Evolutionary conservation across 2,329 filamentous ascomycete species (phyloP).

Genomic region (Scortechinia acanthostroma): DNA sequence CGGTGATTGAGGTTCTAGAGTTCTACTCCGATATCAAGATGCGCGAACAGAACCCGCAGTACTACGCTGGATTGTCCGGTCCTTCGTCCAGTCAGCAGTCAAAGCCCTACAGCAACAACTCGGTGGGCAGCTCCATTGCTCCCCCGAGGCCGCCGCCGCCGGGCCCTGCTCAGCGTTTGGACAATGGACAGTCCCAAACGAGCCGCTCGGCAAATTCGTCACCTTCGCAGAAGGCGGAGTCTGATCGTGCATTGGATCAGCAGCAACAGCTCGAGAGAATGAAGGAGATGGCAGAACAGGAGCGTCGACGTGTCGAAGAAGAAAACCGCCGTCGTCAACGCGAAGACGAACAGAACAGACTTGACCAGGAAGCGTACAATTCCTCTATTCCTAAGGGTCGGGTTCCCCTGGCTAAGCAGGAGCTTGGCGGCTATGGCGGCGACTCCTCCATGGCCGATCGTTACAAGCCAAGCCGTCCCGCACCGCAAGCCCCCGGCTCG

Average conservation of each 20-base stretch:
- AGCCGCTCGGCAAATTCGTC: not conserved
- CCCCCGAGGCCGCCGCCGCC: not conserved
- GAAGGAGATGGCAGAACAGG: not conserved
- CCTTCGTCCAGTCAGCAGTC: not conserved
- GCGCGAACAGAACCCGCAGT: constrained; percentile 2
- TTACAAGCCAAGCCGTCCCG: constrained; percentile 11
- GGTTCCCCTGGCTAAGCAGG: constrained; percentile 77
- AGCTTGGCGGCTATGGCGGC: constrained; percentile 67
- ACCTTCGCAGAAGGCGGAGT: not conserved
- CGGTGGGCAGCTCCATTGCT: constrained; percentile 1
- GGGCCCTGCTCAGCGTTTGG: not conserved
- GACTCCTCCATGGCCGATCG: constrained; percentile 33
- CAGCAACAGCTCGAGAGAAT: not conserved
- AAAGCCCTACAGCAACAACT: not conserved
- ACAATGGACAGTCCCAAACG: not conserved
- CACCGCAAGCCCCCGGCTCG: constrained; percentile 22
- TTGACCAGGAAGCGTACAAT: constrained; percentile 83
- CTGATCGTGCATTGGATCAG: not conserved
- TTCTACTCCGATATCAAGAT: constrained; percentile 75
- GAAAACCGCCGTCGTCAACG: constrained; percentile 43
- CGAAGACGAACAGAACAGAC: constrained; percentile 59
- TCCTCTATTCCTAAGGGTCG: constrained; percentile 78
- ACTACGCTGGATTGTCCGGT: not conserved
- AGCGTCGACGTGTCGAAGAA: not conserved
- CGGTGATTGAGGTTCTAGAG: constrained; percentile 74